phyloP scores from a whole-genome alignment of 164 flowering plant species.

The Cinnamomum micranthum region DNA sequence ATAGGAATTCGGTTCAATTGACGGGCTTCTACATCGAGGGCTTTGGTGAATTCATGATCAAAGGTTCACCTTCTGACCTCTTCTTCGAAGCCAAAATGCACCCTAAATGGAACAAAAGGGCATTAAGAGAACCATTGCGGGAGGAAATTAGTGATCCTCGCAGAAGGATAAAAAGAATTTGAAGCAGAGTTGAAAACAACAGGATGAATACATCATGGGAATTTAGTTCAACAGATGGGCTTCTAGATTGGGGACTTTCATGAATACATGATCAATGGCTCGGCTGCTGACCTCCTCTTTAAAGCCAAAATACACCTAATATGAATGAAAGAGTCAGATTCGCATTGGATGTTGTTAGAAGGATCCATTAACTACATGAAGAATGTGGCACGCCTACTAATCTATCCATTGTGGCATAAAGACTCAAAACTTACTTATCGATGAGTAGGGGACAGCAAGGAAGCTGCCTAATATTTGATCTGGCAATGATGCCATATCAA shows the following conservation, averaged over 20 bases:
- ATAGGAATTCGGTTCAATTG: slow-evolving; percentile 20
- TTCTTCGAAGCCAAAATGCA: slow-evolving; percentile 9
- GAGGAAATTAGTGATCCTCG: slow-evolving; percentile 13
- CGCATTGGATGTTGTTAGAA: slow-evolving; percentile 18
- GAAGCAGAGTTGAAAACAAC: slow-evolving; percentile 17
- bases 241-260: slow-evolving; percentile 17
- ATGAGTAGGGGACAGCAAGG: slow-evolving; percentile 6
- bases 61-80: slow-evolving; percentile 19
- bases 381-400: slow-evolving; percentile 23
- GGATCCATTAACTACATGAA: slow-evolving; percentile 24
- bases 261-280: slow-evolving; percentile 27
- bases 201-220: slow-evolving; percentile 23
- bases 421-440: slow-evolving; percentile 26
- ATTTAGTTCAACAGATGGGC: slow-evolving; percentile 20
- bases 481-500: slow-evolving; percentile 18
- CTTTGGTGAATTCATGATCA: slow-evolving; percentile 24
- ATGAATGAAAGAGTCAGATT: slow-evolving; percentile 22
- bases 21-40: slow-evolving; percentile 18
- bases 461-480: slow-evolving; percentile 18
- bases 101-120: not conserved
- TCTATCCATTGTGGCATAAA: slow-evolving; percentile 23
- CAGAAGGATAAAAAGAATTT: slow-evolving; percentile 23
- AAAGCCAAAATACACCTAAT: not conserved
- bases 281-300: slow-evolving; percentile 18
- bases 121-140: slow-evolving; percentile 8